These are phyloP conservation scores for Rhododendron griersonianum DNA, from an alignment of 148 eudicot genomes.

Conservation along the genomic window DNA sequence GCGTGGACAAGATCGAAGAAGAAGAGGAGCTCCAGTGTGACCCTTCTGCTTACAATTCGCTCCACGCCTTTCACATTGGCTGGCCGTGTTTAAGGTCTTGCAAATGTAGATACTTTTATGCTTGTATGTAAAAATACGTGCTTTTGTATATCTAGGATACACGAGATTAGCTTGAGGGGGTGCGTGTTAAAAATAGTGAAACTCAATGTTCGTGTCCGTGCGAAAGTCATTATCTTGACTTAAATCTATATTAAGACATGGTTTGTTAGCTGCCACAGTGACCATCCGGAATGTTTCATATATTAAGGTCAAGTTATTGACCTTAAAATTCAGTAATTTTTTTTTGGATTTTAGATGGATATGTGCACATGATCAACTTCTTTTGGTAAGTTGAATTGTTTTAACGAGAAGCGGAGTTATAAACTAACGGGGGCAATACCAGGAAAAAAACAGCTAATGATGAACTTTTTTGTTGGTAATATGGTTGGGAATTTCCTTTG, in stretches of 20 bases:
- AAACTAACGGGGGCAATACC: neutral
- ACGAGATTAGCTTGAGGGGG: neutral
- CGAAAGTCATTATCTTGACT: neutral
- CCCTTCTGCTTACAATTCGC: slow-evolving; percentile 84
- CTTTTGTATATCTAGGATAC: neutral
- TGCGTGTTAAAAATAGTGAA: neutral
- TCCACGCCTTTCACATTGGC: slow-evolving; percentile 83
- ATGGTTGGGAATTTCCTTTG: neutral
- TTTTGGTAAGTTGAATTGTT: neutral
- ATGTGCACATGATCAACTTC: neutral
- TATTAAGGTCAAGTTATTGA: neutral
- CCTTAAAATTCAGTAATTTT: too few relatives aligned
- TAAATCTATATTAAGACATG: neutral
- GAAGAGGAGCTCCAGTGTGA: slow-evolving; percentile 94
- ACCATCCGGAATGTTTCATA: neutral
- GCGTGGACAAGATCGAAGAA: slow-evolving; percentile 74
- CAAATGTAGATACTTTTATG: neutral
- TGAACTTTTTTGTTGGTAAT: neutral
- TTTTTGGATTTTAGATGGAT: neutral
- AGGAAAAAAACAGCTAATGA: neutral
- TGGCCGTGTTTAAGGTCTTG: slow-evolving; percentile 92
- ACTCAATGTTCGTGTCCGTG: too few relatives aligned
- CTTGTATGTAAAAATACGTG: neutral
- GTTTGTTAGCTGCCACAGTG: neutral
- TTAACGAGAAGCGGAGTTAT: neutral